A percentile compares a stretch with the other conserved stretches of the same genome.
Evolutionary conservation across 805 yeast species (phyloP).

Genomic region (Starmerella floricola): DNA sequence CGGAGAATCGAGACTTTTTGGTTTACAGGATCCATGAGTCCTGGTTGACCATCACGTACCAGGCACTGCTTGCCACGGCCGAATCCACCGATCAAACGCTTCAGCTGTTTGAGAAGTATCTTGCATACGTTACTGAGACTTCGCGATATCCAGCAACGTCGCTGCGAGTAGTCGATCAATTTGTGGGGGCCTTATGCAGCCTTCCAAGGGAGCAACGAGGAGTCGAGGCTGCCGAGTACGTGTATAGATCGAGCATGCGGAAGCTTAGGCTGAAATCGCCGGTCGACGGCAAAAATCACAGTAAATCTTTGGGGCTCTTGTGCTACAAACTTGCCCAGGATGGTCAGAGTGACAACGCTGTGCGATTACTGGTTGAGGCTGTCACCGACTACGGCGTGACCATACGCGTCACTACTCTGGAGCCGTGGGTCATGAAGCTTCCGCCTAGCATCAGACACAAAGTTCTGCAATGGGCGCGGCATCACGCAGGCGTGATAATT

Average conservation of each 20-base stretch:
- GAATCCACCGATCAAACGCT: constrained; percentile 13
- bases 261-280: constrained; percentile 10
- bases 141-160: constrained; percentile 2
- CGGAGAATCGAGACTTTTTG: constrained; percentile 5
- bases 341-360: constrained; percentile 17
- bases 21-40: constrained; percentile 17
- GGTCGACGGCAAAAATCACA: constrained; percentile 12
- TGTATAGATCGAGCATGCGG: constrained; percentile 16
- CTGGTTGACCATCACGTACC: constrained; percentile 22
- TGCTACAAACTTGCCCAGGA: constrained; percentile 8
- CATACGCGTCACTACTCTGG: constrained; percentile 10
- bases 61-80: constrained; percentile 22
- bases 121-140: constrained; percentile 1
- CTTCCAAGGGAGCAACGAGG: constrained; percentile 3
- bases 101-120: constrained; percentile 16
- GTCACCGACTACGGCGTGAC: constrained; percentile 1
- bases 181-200: constrained; percentile 20
- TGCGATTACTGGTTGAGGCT: constrained; percentile 14
- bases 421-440: constrained; percentile 10
- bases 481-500: constrained; percentile 3
- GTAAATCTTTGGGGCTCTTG: constrained; percentile 16
- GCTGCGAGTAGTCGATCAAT: constrained; percentile 20
- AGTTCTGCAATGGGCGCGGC: constrained; percentile 4
- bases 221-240: constrained; percentile 19
- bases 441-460: not conserved